A percentile compares a stretch with the other conserved stretches of the same genome.
These are phyloP conservation scores for Globisporangium ultimum DNA, from an alignment of 352 stramenopile genomes.

Conservation along the genomic window DNA sequence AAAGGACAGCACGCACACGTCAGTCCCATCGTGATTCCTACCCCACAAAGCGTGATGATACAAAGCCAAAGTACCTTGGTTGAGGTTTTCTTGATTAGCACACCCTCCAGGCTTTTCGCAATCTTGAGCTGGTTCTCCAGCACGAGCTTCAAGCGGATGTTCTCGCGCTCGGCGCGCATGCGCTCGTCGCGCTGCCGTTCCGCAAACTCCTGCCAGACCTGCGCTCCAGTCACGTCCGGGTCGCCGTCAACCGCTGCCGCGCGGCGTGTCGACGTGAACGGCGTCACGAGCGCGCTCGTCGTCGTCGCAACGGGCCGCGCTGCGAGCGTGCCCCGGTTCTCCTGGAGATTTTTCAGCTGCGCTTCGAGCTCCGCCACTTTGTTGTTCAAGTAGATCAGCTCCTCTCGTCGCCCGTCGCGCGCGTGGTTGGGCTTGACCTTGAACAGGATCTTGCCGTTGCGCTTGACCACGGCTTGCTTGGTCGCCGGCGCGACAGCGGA, in stretches of 20 bases:
- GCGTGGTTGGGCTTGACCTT: conserved; percentile 37
- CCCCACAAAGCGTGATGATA: too few species aligned
- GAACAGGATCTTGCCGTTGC: conserved; percentile 19
- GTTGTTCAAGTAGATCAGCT: conserved; percentile 39
- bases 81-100: conserved; percentile 12
- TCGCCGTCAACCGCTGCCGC: not conserved
- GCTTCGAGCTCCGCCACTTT: conserved; percentile 40
- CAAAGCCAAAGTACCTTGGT: conserved; percentile 9
- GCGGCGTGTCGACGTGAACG: not conserved
- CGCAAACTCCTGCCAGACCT: conserved; percentile 41
- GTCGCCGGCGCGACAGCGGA: conserved; percentile 1
- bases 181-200: conserved; percentile 30
- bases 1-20: not conserved
- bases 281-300: not conserved
- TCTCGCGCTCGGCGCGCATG: conserved; percentile 15
- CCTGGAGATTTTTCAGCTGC: conserved; percentile 26
- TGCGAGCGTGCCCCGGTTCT: not conserved
- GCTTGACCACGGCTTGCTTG: conserved; percentile 7
- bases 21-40: too few species aligned
- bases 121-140: conserved; percentile 20
- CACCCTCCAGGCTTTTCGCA: conserved; percentile 15
- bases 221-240: not conserved
- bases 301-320: not conserved
- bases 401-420: conserved; percentile 32
- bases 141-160: conserved; percentile 18